These are phyloP conservation scores for Fusarium torulosum DNA, from an alignment of 2,329 filamentous ascomycete genomes.

Conservation along the genomic window DNA sequence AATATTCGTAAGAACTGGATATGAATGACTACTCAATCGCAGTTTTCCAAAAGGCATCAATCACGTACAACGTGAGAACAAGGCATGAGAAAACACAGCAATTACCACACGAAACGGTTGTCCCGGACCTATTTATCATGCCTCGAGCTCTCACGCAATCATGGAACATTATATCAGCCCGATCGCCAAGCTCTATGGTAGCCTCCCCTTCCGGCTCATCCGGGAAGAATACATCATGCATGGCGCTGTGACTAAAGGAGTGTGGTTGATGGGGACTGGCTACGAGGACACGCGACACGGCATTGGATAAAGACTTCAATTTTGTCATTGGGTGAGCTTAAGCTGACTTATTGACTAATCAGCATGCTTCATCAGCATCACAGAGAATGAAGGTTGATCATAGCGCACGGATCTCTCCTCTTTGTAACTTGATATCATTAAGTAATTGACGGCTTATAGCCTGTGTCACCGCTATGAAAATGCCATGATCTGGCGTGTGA, in stretches of 20 bases:
- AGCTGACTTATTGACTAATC: constrained; percentile 23
- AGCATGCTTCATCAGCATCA: constrained; percentile 1
- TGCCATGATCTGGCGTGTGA: constrained; percentile 17
- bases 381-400: background rate
- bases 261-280: constrained; percentile 40
- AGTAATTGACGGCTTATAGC: constrained; percentile 15
- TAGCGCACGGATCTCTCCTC: constrained; percentile 7
- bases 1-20: background rate
- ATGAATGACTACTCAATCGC: background rate
- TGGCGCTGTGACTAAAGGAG: constrained; percentile 38
- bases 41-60: background rate
- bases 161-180: constrained; percentile 17
- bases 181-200: constrained; percentile 21
- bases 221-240: constrained; percentile 35
- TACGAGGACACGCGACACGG: constrained; percentile 39
- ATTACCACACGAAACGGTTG: constrained; percentile 6
- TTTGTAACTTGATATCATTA: constrained; percentile 22
- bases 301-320: constrained; percentile 27
- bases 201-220: constrained; percentile 39
- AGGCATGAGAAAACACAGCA: constrained; percentile 1
- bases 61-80: background rate
- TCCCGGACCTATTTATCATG: constrained; percentile 40
- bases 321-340: constrained; percentile 26
- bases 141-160: constrained; percentile 19
- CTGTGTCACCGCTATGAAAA: constrained; percentile 11